These are phyloP conservation scores for Kwoniella pini DNA, from an alignment of 768 basidiomycete genomes.

Conservation along the genomic window DNA sequence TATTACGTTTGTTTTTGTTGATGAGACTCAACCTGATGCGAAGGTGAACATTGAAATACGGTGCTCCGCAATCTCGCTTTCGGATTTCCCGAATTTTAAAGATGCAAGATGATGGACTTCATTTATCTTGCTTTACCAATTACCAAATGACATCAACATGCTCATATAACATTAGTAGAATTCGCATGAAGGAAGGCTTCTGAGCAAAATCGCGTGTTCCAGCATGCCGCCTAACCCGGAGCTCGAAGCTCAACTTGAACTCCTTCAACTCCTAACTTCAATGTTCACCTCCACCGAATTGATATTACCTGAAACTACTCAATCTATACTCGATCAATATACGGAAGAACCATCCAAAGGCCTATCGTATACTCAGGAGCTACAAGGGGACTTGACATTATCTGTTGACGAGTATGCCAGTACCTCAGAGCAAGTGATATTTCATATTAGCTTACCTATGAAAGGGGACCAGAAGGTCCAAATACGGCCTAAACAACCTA, in stretches of 20 bases:
- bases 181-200: too few species aligned
- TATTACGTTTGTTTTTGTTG: too few species aligned
- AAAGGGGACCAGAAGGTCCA: not conserved
- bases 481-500: constrained; percentile 29
- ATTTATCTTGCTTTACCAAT: too few species aligned
- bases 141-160: too few species aligned
- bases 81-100: too few species aligned
- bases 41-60: too few species aligned
- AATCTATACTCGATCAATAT: constrained; percentile 14
- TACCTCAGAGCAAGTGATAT: not conserved
- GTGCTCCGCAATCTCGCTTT: too few species aligned
- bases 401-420: constrained; percentile 12
- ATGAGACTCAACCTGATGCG: too few species aligned
- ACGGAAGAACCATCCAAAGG: not conserved
- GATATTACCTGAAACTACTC: constrained; percentile 15
- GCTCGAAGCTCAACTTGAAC: constrained; percentile 27
- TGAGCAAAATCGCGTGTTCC: too few species aligned
- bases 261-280: constrained; percentile 40
- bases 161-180: too few species aligned
- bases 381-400: constrained; percentile 2
- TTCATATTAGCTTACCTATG: constrained; percentile 1
- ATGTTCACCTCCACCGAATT: constrained; percentile 50
- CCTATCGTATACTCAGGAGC: not conserved
- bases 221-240: constrained; percentile 9
- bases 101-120: too few species aligned